Evolutionary conservation across 371 early-diverging fungal species (phyloP), one percentile per base, ranked within the genome.

Genomic region (Syncephalastrum monosporum): DNA sequence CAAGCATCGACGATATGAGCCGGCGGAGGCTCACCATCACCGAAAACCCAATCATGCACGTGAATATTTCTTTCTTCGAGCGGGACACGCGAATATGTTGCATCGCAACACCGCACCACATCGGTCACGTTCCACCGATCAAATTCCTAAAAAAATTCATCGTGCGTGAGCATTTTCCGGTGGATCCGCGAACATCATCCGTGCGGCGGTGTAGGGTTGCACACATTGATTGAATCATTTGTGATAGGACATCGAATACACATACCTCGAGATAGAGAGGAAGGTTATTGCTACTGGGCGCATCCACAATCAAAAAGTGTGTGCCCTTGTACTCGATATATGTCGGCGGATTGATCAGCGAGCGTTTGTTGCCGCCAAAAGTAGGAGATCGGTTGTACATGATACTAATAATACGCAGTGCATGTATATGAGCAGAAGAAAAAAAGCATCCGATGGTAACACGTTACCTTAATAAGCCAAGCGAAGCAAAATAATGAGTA

Each of bases 81-180:
- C 4, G 79, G 79, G 21, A 79, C 84, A 46, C 77, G 79, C 24
- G 85, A 74, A 66, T 97, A 97, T 8, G 95, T 94, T 16, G 95
- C 92, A 64, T 96, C 91, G 75, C 95, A 93, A 27, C 91, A 93
- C 19, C 93, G 84, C 10, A 93, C 93, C 7, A 95, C 90, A 53
- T 93, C 93, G 4, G 87, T 89, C 29, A 92, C 93, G 57, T 83
- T 72, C 63, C 88, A 82, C 41, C 66, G 68, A 52, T 73, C 67
- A 47, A 77, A 77, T 65, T 69, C 69, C 69, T 69, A 53, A 53
- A 47, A 42, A n/a, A 27, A 21, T 3, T 13, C 41, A 49, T 46
- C 41, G 5, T 38, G 24, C 7, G 23, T 55, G 29, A 43, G 38
- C 24, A 23, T 14, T 15, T 5, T 49, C 49, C 14, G 27, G 49